Conservation (phyloP, 768 basidiomycete species). For the Omphalotus guepiniiformis region DNA sequence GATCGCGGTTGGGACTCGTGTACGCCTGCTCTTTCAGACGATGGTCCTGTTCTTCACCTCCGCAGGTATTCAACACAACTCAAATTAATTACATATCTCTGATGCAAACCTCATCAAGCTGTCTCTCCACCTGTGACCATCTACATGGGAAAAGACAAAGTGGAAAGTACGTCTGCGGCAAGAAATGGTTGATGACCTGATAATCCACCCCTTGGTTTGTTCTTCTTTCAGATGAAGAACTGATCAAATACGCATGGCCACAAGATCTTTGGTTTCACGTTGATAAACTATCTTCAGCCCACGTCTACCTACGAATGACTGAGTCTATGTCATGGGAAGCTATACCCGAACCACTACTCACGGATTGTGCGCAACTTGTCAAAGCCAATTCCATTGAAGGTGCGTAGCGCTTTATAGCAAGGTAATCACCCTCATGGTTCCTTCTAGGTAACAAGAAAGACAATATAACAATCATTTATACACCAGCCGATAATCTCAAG, state of each 20-base stretch:
- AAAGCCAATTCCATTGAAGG: constrained; percentile 99
- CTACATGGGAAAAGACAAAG: constrained; percentile 98
- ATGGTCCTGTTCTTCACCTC: constrained; percentile 70
- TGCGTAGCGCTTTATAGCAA: constrained; percentile 20
- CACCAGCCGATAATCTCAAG: constrained; percentile 89
- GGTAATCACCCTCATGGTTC: neutral
- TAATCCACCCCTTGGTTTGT: neutral
- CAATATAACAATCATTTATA: constrained; percentile 90
- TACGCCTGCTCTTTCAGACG: no score
- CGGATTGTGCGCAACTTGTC: constrained; percentile 90
- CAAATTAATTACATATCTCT: neutral
- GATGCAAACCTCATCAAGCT: constrained; percentile 31
- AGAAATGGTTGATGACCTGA: neutral
- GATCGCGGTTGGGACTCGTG: no score
- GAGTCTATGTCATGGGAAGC: constrained; percentile 80
- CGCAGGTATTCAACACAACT: constrained; percentile 25
- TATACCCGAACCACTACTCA: constrained; percentile 75
- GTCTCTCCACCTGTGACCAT: constrained; percentile 62
- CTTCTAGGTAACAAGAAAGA: constrained; percentile 90
- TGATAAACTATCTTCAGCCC: constrained; percentile 94
- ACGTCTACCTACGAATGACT: constrained; percentile 92
- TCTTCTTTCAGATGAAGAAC: constrained; percentile 93
- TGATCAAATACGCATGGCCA: constrained; percentile 90
- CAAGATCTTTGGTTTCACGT: constrained; percentile 95
- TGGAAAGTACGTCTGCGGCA: constrained; percentile 69